Base-by-base conservation (phyloP, 331 rosid genomes). In the Rosa hybrid region DNA sequence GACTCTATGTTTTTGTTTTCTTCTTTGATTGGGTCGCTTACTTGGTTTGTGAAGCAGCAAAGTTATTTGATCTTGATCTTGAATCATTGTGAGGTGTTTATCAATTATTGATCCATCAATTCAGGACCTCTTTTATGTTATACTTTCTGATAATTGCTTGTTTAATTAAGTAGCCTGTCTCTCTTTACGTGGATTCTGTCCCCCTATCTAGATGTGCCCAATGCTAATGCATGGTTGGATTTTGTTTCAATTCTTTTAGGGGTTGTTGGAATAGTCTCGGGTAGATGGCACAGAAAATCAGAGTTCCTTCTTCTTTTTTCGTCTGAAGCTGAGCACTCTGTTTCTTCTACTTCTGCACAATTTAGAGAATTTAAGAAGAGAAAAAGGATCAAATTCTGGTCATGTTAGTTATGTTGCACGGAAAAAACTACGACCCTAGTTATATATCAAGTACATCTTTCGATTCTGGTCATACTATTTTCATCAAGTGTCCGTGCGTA, bases 61-160 rank as follows among this genome's bases (percentile, higher is more conserved):
- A 6, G 51, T 9, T 14, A 14, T 39, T 13, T 25, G 20, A 62
- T 62, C 69, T 64, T 64, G 70, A 34, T 74, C 49, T 7, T 38
- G n/a, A 23, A 50, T 12, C 60, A 12, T 49, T n/a, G 20, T 30
- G 17, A 12, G 63, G 46, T 23, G 34, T 9, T 21, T 38, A 7
- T 56, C 53, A 75, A 57, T 57, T 56, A 75, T 21, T 75, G 54
- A 75, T 41, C 69, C 13, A 41, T 57, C 69, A 75, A 75, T 63
- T 75, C 50, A 39, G 44, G 4, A 27, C 21, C 21, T 72, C n/a
- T 25, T 27, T 25, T 49, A 7, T 71, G n/a, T 65, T 30, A 7
- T 34, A 6, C 44, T 18, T 38, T 39, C n/a, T 59, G 16, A 20
- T 34, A 38, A 53, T 53, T 18, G 57, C 9, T 25, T 48, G 4